phyloP scores from a whole-genome alignment of 257 asterid species.

The Gynochthodes officinalis region DNA sequence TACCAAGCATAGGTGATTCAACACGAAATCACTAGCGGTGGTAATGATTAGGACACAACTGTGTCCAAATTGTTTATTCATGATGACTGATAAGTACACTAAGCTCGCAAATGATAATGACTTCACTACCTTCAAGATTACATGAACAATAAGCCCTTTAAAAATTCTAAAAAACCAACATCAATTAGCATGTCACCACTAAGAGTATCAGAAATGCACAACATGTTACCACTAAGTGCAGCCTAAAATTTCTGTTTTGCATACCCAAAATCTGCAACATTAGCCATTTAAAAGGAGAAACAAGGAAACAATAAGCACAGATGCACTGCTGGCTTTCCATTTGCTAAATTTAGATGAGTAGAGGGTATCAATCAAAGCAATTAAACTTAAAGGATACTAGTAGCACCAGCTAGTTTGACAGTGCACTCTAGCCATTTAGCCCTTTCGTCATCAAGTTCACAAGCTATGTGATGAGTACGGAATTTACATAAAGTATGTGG shows the following conservation, averaged over 20 bases:
- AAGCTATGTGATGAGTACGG: too few relatives aligned
- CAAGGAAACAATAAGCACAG: neutral
- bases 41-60: slow-evolving; percentile 6
- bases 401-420: slow-evolving; percentile 66
- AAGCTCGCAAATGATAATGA: neutral
- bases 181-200: too few relatives aligned
- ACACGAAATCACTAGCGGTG: too few relatives aligned
- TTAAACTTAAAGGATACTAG: slow-evolving; percentile 60
- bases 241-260: neutral
- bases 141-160: too few relatives aligned
- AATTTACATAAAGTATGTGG: too few relatives aligned
- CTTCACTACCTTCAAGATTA: too few relatives aligned
- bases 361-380: slow-evolving; percentile 1
- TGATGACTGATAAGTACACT: neutral
- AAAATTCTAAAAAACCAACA: too few relatives aligned
- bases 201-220: too few relatives aligned
- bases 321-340: neutral
- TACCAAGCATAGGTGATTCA: neutral
- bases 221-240: too few relatives aligned
- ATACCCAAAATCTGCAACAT: neutral
- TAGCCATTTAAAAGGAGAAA: neutral
- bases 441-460: slow-evolving; percentile 81
- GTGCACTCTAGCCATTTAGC: slow-evolving; percentile 53
- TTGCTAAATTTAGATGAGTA: neutral
- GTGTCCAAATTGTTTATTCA: neutral